Evolutionary conservation across 306 rosid genomes (phyloP).

Genomic region (Malus sieversii): DNA sequence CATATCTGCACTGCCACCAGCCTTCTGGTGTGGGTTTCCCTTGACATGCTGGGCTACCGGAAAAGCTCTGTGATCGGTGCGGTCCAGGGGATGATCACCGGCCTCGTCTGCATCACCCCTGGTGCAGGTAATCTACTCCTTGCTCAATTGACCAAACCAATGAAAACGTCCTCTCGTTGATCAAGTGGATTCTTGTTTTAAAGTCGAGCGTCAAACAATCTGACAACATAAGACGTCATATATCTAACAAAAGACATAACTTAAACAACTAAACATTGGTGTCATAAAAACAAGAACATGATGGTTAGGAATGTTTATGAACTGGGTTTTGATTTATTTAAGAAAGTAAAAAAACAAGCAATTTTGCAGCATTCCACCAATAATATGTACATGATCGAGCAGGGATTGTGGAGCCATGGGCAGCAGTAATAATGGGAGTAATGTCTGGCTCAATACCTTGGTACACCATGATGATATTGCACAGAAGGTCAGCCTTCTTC

Average conservation of each 20-base stretch:
- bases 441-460: constrained; percentile 40
- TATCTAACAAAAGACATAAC: background rate
- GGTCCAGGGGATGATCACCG: constrained; percentile 75
- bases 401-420: constrained; percentile 42
- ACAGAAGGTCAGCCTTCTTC: constrained; percentile 36
- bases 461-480: constrained; percentile 74
- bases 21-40: constrained; percentile 60
- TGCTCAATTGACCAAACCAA: background rate
- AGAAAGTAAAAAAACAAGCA: constrained; percentile 1
- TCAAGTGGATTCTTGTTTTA: background rate
- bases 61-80: constrained; percentile 67
- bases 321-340: background rate
- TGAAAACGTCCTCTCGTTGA: background rate
- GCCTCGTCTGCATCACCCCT: constrained; percentile 83
- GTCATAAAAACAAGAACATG: background rate
- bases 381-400: background rate
- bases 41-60: constrained; percentile 52
- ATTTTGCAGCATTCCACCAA: constrained; percentile 1
- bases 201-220: background rate
- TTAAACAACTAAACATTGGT: background rate
- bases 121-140: constrained; percentile 48
- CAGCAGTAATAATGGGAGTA: constrained; percentile 37
- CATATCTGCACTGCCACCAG: constrained; percentile 70
- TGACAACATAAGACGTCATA: background rate
- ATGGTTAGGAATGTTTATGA: background rate